Base-by-base conservation (phyloP, 306 rosid genomes). In the Hippophae tibetana region DNA sequence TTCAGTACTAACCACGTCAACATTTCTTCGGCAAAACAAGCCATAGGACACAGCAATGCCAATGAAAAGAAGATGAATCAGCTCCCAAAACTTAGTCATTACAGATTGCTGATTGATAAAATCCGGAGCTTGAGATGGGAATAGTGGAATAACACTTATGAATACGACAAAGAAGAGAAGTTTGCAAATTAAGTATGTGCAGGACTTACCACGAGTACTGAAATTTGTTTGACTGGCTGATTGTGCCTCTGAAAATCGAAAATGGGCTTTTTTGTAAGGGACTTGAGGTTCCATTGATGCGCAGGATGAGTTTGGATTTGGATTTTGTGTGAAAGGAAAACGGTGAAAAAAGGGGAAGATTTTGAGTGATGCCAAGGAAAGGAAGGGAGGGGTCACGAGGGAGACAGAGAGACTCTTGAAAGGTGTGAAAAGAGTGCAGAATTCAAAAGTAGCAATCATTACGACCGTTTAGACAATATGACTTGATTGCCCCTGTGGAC, bases 51-150 rank as follows among this genome's bases (percentile, higher is more conserved):
- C 88, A 72, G 79, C 95, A 86, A 86, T 86, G 78, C 89, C 97
- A 61, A 86, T 69, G 63, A 89, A 74, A 26, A 84, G 71, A 64
- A 89, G 86, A 70, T 86, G 90, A 61, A 86, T 52, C 10, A 89
- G 87, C 78, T 89, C 97, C 95, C 95, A 89, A 50, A 78, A 71
- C 77, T 84, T 89, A 45, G 78, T 69, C 62, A 82, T 62, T 7
- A 82, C 43, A 7, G 86, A 72, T 57, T 18, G 23, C 23, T 82
- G 79, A 70, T 65, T 72, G 66, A 93, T 43, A 72, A 88, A 84
- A 0, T 86, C 95, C 40, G 99, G 99, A 64, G 97, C 90, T 79
- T 93, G 82, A 23, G 95, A 88, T 58, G 97, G 99, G 68, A 93
- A 93, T 3, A 86, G 74, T 13, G 90, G 89, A 5, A 89, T 60